Percentiles rank a stretch among this genome's conserved stretches.
phyloP scores from a whole-genome alignment of 345 rosid genomes.

The Erodium maritimum region DNA sequence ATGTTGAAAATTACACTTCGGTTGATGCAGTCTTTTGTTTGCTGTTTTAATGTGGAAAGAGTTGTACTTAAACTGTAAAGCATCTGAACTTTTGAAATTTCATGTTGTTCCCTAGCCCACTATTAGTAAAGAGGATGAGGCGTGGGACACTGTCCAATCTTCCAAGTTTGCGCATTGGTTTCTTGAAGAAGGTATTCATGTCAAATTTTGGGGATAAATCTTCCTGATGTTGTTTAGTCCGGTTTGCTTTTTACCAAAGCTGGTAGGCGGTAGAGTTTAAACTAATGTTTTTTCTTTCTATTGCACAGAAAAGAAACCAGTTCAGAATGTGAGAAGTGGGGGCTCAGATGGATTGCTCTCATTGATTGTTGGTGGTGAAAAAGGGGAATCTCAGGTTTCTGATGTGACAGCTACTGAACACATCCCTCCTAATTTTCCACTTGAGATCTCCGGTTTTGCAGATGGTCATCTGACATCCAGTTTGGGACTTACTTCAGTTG shows the following conservation, averaged over 20 bases:
- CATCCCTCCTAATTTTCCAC: slow-evolving; percentile 17
- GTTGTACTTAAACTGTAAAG: slow-evolving; percentile 2
- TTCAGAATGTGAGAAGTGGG: slow-evolving; percentile 27
- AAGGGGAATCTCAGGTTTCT: slow-evolving; percentile 27
- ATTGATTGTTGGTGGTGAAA: slow-evolving; percentile 64
- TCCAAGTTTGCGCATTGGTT: slow-evolving; percentile 89
- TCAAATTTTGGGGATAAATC: slow-evolving; percentile 5
- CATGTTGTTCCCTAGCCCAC: slow-evolving; percentile 30
- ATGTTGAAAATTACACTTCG: no score
- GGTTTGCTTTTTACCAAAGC: background rate
- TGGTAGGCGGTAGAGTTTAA: background rate
- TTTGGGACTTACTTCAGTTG: slow-evolving; percentile 11
- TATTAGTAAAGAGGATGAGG: slow-evolving; percentile 37
- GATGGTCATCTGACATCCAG: slow-evolving; percentile 19
- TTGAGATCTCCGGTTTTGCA: slow-evolving; percentile 25
- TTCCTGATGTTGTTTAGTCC: background rate
- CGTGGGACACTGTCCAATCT: slow-evolving; percentile 37
- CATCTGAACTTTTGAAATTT: slow-evolving; percentile 11
- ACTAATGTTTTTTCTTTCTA: slow-evolving; percentile 11
- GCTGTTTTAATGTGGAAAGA: background rate
- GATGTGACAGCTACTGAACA: slow-evolving; percentile 27
- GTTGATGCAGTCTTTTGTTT: background rate
- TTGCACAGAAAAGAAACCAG: slow-evolving; percentile 75
- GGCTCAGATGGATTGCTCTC: slow-evolving; percentile 57
- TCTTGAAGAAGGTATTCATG: slow-evolving; percentile 62